These are phyloP conservation scores for Cerrena zonata DNA, from an alignment of 1,284 basidiomycete species.

Conservation along the genomic window DNA sequence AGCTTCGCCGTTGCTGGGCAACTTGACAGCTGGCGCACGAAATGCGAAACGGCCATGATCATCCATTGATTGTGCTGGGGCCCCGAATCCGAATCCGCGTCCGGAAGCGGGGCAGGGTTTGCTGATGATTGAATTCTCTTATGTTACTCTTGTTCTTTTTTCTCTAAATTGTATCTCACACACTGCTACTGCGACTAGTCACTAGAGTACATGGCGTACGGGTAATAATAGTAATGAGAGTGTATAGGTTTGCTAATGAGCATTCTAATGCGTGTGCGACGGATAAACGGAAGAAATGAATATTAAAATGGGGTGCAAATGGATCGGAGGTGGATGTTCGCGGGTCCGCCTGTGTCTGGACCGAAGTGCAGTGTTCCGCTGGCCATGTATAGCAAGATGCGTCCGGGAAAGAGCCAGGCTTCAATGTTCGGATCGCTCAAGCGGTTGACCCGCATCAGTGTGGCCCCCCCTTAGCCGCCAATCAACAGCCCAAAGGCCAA, in stretches of 20 bases:
- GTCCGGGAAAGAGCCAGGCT: background rate
- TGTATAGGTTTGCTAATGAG: background rate
- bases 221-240: background rate
- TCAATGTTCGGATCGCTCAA: slow-evolving; percentile 13
- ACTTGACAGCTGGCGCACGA: slow-evolving; percentile 20
- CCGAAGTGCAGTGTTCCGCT: background rate
- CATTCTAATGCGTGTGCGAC: too few species aligned
- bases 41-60: slow-evolving; percentile 7
- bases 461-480: slow-evolving; percentile 7
- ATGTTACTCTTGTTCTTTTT: too few species aligned
- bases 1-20: slow-evolving; percentile 22
- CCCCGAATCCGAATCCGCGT: background rate
- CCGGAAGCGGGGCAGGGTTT: too few species aligned
- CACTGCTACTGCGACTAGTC: background rate
- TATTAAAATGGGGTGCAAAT: too few species aligned
- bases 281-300: background rate
- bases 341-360: background rate
- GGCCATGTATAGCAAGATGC: background rate
- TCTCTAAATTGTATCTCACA: background rate
- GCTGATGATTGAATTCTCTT: too few species aligned
- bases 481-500: background rate
- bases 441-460: slow-evolving; percentile 9
- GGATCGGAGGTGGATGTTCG: background rate
- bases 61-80: too few species aligned
- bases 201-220: background rate